These are phyloP conservation scores for Podaxis mareebaensis DNA, from an alignment of 768 basidiomycete genomes.

Conservation along the genomic window DNA sequence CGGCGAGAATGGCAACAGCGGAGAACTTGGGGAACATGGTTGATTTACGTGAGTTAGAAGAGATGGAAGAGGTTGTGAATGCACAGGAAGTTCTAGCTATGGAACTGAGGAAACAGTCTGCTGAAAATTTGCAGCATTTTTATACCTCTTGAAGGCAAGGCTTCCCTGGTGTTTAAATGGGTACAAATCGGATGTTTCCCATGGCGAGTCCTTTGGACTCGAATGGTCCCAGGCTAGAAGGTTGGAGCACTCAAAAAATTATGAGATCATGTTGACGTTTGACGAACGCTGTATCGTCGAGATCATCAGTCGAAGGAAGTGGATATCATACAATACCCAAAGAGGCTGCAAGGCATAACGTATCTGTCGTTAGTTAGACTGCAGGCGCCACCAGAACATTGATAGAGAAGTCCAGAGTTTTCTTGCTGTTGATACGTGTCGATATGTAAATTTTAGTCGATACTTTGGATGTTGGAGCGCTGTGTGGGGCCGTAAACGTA, in stretches of 20 bases:
- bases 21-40: slow-evolving; percentile 12
- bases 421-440: neutral
- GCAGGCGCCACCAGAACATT: neutral
- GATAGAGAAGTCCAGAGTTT: neutral
- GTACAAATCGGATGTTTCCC: neutral
- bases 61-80: neutral
- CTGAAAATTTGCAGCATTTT: neutral
- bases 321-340: neutral
- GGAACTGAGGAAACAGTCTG: neutral
- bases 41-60: neutral
- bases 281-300: neutral
- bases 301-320: neutral
- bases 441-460: neutral
- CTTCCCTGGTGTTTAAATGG: neutral
- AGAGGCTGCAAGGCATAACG: neutral
- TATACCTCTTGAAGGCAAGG: neutral
- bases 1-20: slow-evolving; percentile 1
- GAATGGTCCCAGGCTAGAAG: neutral
- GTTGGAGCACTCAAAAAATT: neutral
- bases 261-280: neutral
- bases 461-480: neutral
- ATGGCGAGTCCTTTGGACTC: neutral
- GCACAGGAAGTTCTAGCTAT: neutral
- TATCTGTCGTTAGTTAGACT: too few species aligned
- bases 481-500: neutral